Conservation (phyloP, 2,329 filamentous ascomycete genomes). For the Periglandula ipomoeae region DNA sequence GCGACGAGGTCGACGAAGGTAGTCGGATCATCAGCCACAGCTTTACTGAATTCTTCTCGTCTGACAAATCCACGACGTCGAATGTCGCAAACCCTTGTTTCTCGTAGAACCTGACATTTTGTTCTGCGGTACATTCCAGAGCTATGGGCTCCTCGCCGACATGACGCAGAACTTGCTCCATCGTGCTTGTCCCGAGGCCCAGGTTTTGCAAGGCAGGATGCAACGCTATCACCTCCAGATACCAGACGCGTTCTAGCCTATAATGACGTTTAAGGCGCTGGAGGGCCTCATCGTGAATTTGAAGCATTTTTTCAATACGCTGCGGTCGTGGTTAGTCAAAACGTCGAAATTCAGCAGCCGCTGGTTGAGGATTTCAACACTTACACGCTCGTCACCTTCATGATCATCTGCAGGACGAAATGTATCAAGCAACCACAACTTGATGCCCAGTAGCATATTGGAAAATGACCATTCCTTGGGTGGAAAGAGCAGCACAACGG, state of each 20-base stretch:
- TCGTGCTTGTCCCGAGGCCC: not conserved
- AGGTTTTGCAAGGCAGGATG: not conserved
- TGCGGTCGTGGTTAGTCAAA: not conserved
- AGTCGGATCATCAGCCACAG: not conserved
- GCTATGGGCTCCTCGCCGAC: too few relatives aligned
- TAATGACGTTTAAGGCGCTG: not conserved
- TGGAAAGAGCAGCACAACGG: too few relatives aligned
- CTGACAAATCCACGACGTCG: not conserved
- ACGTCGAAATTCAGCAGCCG: not conserved
- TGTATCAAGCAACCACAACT: too few relatives aligned
- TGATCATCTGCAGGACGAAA: too few relatives aligned
- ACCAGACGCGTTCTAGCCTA: not conserved
- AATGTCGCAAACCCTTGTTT: not conserved
- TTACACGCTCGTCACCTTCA: too few relatives aligned
- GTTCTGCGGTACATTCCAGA: too few relatives aligned
- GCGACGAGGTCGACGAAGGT: not conserved
- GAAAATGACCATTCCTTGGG: too few relatives aligned
- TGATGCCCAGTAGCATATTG: too few relatives aligned
- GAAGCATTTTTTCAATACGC: not conserved
- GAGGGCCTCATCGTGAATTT: not conserved
- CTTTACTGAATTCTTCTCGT: not conserved
- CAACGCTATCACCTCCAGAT: not conserved
- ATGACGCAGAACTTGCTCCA: too few relatives aligned
- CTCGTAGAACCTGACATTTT: not conserved
- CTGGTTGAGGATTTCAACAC: too few relatives aligned